These are phyloP conservation scores for Aspergillus fructus DNA, from an alignment of 2,329 filamentous ascomycete genomes.

Conservation along the genomic window DNA sequence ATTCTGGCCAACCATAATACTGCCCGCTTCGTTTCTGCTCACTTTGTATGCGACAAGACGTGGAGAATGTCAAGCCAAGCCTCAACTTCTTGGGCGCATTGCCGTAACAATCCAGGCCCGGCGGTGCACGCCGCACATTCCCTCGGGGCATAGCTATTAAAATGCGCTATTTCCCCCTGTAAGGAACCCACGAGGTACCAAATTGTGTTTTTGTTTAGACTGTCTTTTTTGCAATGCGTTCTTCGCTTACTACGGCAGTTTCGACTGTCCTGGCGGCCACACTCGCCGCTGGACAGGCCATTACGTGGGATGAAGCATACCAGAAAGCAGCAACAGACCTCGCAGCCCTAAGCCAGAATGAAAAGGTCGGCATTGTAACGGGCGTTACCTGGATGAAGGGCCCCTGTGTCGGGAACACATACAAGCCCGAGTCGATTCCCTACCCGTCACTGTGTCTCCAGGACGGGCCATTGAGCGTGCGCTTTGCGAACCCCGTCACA, in stretches of 20 bases:
- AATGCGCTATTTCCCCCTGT: too few species aligned
- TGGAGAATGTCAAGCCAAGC: background rate
- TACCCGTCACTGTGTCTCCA: slow-evolving; percentile 36
- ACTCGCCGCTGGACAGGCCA: background rate
- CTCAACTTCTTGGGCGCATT: background rate
- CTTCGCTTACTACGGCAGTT: background rate
- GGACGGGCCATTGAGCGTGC: slow-evolving; percentile 37
- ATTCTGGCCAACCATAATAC: background rate
- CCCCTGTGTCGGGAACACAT: slow-evolving; percentile 34
- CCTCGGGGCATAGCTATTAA: too few species aligned
- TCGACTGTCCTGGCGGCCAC: background rate
- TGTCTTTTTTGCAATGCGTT: background rate
- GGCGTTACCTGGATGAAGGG: slow-evolving; percentile 30
- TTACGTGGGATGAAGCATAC: slow-evolving; percentile 15
- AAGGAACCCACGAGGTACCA: too few species aligned
- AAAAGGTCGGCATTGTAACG: slow-evolving; percentile 31
- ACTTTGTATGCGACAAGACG: background rate
- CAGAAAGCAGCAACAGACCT: slow-evolving; percentile 15
- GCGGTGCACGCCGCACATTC: background rate
- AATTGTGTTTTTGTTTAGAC: too few species aligned
- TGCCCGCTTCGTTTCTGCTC: too few species aligned
- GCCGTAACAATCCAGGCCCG: background rate
- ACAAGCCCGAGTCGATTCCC: slow-evolving; percentile 24
- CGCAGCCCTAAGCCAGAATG: slow-evolving; percentile 14
- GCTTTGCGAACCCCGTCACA: slow-evolving; percentile 45